These are phyloP conservation scores for Quercus engelmannii DNA, from an alignment of 306 rosid genomes.

Conservation along the genomic window DNA sequence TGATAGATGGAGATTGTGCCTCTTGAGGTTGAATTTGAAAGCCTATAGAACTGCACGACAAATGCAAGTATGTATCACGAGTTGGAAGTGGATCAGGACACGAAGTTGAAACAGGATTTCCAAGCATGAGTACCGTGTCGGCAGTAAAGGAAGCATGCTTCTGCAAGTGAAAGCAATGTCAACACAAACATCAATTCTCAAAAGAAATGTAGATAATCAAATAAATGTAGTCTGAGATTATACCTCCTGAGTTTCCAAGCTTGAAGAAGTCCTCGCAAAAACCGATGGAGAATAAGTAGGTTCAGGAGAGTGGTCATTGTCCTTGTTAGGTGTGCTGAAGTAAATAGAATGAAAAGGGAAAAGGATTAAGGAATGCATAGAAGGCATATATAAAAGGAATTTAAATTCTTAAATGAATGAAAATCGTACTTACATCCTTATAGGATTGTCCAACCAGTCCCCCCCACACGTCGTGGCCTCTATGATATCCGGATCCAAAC, in stretches of 20 bases:
- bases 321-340: background rate
- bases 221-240: background rate
- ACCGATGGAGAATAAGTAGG: background rate
- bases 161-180: no score
- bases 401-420: background rate
- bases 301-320: background rate
- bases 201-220: no score
- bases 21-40: no score
- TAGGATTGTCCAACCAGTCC: background rate
- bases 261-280: background rate
- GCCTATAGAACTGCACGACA: no score
- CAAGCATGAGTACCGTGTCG: no score
- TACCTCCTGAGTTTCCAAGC: background rate
- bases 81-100: no score
- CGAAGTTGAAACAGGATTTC: no score
- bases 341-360: background rate
- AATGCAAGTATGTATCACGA: no score
- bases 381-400: background rate
- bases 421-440: background rate
- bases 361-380: background rate
- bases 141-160: no score
- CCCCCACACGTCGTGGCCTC: background rate
- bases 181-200: no score
- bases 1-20: no score
- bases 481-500: background rate